A percentile compares a stretch with the other conserved stretches of the same genome.
Evolutionary conservation across 805 yeast species (phyloP).

Genomic region (Kodamaea sagamina): DNA sequence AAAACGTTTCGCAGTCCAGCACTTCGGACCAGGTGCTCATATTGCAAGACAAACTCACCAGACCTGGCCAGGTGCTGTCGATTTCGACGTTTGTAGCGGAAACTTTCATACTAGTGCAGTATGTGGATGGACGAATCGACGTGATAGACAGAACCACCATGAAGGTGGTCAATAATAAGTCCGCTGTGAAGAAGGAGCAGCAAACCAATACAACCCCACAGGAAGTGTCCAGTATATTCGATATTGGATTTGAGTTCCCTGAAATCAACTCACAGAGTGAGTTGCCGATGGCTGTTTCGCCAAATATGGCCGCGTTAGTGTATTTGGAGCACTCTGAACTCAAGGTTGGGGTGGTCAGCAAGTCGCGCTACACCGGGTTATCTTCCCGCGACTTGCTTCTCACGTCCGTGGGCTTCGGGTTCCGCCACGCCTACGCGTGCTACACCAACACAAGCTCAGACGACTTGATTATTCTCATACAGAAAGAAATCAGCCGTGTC

Average conservation of each 20-base stretch:
- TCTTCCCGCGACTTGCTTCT: conserved; percentile 38
- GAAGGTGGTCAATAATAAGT: conserved; percentile 21
- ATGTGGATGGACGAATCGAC: conserved; percentile 48
- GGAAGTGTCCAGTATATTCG: conserved; percentile 44
- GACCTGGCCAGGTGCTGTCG: conserved; percentile 30
- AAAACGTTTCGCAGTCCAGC: conserved; percentile 13
- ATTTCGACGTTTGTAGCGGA: conserved; percentile 42
- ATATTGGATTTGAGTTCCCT: conserved; percentile 57
- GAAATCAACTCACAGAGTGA: conserved; percentile 20
- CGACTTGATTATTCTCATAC: conserved; percentile 63
- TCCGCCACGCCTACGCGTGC: conserved; percentile 68
- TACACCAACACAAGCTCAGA: conserved; percentile 67
- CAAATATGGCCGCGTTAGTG: conserved; percentile 48
- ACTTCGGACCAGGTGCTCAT: conserved; percentile 16
- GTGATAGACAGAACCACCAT: conserved; percentile 41
- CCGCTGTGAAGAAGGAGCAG: conserved; percentile 5
- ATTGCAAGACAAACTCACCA: conserved; percentile 30
- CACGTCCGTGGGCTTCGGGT: conserved; percentile 62
- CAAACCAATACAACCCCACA: conserved; percentile 4
- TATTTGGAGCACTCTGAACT: conserved; percentile 23
- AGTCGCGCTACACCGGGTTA: conserved; percentile 14
- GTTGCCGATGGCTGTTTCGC: conserved; percentile 44
- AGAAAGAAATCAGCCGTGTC: conserved; percentile 42
- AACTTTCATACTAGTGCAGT: conserved; percentile 38
- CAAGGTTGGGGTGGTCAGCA: conserved; percentile 24